These are phyloP conservation scores for Sugiyamaella neomexicana DNA, from an alignment of 1,139 yeast genomes.

Conservation along the genomic window DNA sequence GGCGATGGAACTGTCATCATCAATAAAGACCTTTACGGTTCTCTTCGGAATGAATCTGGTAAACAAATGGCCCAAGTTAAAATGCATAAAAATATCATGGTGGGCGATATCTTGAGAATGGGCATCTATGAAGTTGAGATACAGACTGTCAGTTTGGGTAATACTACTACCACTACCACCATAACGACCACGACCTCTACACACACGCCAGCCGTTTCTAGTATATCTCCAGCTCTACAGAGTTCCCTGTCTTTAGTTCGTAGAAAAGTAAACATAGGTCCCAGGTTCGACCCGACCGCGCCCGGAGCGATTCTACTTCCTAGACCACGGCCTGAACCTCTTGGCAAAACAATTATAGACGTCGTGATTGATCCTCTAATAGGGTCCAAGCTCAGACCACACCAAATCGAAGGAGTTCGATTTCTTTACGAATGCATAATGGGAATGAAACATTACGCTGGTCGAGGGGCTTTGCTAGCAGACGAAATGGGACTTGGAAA, in stretches of 20 bases:
- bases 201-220: not conserved
- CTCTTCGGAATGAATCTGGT: constrained; percentile 32
- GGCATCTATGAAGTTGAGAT: constrained; percentile 58
- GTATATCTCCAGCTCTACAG: not conserved
- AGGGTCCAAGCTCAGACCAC: constrained; percentile 62
- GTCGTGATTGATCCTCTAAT: constrained; percentile 73
- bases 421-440: constrained; percentile 81
- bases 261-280: constrained; percentile 25
- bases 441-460: constrained; percentile 58
- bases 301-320: constrained; percentile 52
- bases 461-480: constrained; percentile 79
- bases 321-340: constrained; percentile 32
- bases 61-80: constrained; percentile 23
- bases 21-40: constrained; percentile 22
- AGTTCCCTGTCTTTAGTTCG: not conserved
- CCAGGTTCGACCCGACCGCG: constrained; percentile 46
- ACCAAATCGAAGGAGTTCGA: constrained; percentile 78
- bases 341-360: constrained; percentile 41
- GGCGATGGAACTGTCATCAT: constrained; percentile 72
- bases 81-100: constrained; percentile 31
- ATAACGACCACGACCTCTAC: not conserved
- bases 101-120: constrained; percentile 48
- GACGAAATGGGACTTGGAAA: constrained; percentile 99
- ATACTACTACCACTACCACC: not conserved
- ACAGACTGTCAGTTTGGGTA: constrained; percentile 39